A percentile compares a stretch with the other conserved stretches of the same genome.
These are phyloP conservation scores for Scleroderma citrinum DNA, from an alignment of 768 basidiomycete genomes.

Conservation along the genomic window DNA sequence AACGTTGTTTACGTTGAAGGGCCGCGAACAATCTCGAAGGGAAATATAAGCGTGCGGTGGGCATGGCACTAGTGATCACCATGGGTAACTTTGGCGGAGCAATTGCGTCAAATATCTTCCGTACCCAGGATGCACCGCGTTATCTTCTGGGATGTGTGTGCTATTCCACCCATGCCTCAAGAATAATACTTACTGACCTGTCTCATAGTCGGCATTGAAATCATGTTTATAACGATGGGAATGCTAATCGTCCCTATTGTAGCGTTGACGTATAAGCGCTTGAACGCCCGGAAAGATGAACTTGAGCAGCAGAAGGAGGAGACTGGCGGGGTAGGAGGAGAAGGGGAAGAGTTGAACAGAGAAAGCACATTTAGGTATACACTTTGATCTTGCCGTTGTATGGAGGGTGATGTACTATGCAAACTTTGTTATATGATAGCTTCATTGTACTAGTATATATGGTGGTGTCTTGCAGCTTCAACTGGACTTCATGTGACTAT, in stretches of 20 bases:
- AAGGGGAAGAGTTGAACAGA: background rate
- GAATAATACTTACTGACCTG: background rate
- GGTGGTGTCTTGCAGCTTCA: no score
- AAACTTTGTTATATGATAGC: no score
- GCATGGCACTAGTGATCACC: slow-evolving; percentile 34
- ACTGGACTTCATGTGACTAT: no score
- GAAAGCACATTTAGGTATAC: background rate
- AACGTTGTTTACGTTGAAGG: background rate
- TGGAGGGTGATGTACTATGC: background rate
- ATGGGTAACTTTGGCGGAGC: slow-evolving; percentile 60
- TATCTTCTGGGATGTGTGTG: slow-evolving; percentile 59
- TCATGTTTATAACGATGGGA: slow-evolving; percentile 63
- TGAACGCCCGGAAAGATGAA: background rate
- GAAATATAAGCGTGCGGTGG: slow-evolving; percentile 5
- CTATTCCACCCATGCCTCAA: background rate
- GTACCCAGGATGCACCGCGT: slow-evolving; percentile 49
- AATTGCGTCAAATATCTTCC: slow-evolving; percentile 57
- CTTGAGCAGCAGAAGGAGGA: background rate
- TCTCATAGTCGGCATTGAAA: slow-evolving; percentile 46
- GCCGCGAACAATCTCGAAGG: slow-evolving; percentile 7
- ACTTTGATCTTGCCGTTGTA: background rate
- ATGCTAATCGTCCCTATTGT: slow-evolving; percentile 29
- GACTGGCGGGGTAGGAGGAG: background rate
- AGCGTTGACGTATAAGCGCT: background rate
- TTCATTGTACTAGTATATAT: no score